These are phyloP conservation scores for Pyrrhoderma noxium DNA, from an alignment of 1,284 basidiomycete species.

Conservation along the genomic window DNA sequence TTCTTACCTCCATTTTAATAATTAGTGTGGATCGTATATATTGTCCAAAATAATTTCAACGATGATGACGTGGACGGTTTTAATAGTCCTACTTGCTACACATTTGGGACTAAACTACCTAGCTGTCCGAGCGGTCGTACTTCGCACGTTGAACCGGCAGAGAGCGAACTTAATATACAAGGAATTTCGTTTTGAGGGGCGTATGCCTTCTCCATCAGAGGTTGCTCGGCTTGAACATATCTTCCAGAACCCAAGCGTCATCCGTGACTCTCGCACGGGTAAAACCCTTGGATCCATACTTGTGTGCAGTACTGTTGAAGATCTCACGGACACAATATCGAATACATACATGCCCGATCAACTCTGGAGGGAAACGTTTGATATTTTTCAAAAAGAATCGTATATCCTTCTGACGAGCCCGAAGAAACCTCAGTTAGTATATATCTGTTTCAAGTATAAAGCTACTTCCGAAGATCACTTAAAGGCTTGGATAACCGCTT, in stretches of 20 bases:
- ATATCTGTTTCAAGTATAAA: constrained; percentile 44
- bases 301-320: constrained; percentile 9
- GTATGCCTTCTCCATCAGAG: constrained; percentile 16
- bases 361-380: constrained; percentile 20
- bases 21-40: constrained; percentile 41
- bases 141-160: constrained; percentile 54
- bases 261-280: constrained; percentile 15
- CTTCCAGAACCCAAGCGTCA: constrained; percentile 7
- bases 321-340: background rate
- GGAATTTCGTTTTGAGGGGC: constrained; percentile 25
- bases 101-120: constrained; percentile 56
- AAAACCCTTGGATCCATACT: background rate
- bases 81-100: constrained; percentile 42
- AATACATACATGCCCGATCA: background rate
- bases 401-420: constrained; percentile 37
- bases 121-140: constrained; percentile 47
- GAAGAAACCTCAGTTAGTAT: constrained; percentile 21
- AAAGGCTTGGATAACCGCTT: constrained; percentile 49
- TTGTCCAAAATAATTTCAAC: constrained; percentile 47
- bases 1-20: background rate
- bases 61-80: constrained; percentile 40
- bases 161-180: constrained; percentile 48
- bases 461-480: constrained; percentile 41
- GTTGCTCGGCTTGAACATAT: constrained; percentile 16
- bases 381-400: constrained; percentile 34